A percentile compares a stretch with the other conserved stretches of the same genome.
Conservation (phyloP, 1,139 yeast species). For the Saccharomycopsis hybrid region DNA sequence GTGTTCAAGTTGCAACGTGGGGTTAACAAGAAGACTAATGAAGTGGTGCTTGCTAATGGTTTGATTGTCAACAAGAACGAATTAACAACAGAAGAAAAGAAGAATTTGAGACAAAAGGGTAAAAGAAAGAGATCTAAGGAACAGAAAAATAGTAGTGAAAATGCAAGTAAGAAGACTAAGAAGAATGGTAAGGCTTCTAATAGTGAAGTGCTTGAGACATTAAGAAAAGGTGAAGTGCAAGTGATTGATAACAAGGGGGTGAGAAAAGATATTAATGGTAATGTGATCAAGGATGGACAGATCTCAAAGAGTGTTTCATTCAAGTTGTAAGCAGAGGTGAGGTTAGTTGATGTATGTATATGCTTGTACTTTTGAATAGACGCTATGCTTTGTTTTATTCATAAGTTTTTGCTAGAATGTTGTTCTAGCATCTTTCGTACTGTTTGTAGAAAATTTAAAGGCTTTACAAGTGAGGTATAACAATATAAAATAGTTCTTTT, state of each 20-base stretch:
- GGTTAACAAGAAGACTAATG: constrained; percentile 43
- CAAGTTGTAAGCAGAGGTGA: constrained; percentile 24
- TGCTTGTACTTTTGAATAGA: too few relatives aligned
- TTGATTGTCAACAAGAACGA: constrained; percentile 79
- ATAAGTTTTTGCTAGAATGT: too few relatives aligned
- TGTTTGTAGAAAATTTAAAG: too few relatives aligned
- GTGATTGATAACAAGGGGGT: constrained; percentile 75
- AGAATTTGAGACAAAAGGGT: constrained; percentile 36
- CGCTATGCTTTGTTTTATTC: too few relatives aligned
- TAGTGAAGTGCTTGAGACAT: constrained; percentile 64
- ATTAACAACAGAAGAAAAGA: constrained; percentile 74
- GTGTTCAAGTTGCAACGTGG: constrained; percentile 52
- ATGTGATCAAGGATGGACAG: constrained; percentile 40
- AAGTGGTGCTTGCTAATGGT: constrained; percentile 74
- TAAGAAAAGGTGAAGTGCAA: constrained; percentile 70
- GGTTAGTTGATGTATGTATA: too few relatives aligned
- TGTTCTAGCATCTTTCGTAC: too few relatives aligned
- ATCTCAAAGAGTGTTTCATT: constrained; percentile 23
- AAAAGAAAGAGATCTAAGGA: constrained; percentile 58
- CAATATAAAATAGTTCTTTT: too few relatives aligned
- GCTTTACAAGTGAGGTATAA: too few relatives aligned
- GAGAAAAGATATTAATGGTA: constrained; percentile 68
- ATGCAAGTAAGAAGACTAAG: constrained; percentile 38
- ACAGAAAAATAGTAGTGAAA: constrained; percentile 27
- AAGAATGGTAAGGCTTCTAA: constrained; percentile 47